These are phyloP conservation scores for Eucalyptus polyanthemos DNA, from an alignment of 345 rosid species.

Conservation along the genomic window DNA sequence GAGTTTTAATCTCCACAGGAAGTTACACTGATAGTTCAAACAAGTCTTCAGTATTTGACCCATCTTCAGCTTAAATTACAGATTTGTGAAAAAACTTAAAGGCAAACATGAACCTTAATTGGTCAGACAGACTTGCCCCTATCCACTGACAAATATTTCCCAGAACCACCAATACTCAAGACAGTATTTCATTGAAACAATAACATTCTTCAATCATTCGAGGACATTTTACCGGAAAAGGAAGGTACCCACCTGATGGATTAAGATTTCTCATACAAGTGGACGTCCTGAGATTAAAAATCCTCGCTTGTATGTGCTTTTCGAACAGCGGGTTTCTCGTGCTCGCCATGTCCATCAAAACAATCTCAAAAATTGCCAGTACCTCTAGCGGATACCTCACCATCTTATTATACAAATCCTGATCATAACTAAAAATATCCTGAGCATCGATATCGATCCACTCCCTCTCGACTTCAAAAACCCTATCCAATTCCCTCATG, in stretches of 20 bases:
- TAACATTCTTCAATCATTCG: background rate
- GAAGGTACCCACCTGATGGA: constrained; percentile 58
- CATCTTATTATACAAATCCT: constrained; percentile 81
- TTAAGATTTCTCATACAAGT: constrained; percentile 89
- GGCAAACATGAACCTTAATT: background rate
- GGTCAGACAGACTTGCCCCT: background rate
- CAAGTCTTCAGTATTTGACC: background rate
- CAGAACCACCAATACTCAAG: background rate
- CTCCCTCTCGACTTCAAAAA: constrained; percentile 82
- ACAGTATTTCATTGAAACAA: background rate
- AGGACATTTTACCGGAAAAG: background rate
- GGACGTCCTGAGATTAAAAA: constrained; percentile 62
- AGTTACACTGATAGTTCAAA: background rate
- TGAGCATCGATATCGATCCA: constrained; percentile 85
- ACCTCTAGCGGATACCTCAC: constrained; percentile 89
- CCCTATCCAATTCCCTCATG: constrained; percentile 55
- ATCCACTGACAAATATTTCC: background rate
- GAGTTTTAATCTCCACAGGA: background rate
- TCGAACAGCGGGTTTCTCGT: constrained; percentile 63
- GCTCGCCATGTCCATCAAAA: constrained; percentile 85
- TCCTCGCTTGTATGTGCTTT: constrained; percentile 82
- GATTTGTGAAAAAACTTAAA: background rate
- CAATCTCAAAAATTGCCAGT: constrained; percentile 88
- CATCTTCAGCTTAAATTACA: background rate
- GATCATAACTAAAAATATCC: constrained; percentile 77